Conservation (phyloP, 768 basidiomycete species). For the Pisolithus marmoratus region DNA sequence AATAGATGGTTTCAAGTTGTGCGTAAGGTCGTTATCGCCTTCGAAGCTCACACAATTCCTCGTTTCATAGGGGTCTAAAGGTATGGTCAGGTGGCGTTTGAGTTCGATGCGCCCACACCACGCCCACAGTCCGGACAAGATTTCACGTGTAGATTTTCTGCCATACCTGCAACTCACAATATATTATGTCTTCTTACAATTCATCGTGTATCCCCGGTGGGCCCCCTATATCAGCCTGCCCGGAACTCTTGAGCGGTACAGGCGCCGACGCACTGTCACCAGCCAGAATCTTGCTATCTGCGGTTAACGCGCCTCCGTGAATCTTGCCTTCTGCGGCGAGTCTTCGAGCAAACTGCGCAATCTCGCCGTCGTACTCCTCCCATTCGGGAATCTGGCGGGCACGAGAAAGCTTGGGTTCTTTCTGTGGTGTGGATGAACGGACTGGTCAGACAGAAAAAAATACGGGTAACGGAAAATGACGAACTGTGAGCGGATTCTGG, state of each 20-base stretch:
- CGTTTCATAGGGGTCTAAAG: too few relatives aligned
- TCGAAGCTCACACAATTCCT: too few relatives aligned
- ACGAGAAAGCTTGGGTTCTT: slow-evolving; percentile 92
- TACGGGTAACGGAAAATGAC: slow-evolving; percentile 16
- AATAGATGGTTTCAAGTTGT: too few relatives aligned
- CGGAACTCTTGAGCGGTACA: neutral
- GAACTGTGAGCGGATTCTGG: slow-evolving; percentile 90
- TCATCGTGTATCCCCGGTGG: neutral
- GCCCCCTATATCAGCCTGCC: neutral
- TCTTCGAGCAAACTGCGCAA: slow-evolving; percentile 72
- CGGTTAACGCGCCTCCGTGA: slow-evolving; percentile 58
- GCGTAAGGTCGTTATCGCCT: too few relatives aligned
- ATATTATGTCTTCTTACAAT: neutral
- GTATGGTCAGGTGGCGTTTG: too few relatives aligned
- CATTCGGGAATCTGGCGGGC: slow-evolving; percentile 97
- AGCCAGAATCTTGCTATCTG: slow-evolving; percentile 66
- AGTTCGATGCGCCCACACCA: too few relatives aligned
- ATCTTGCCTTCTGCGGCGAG: slow-evolving; percentile 69
- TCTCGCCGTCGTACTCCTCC: slow-evolving; percentile 91
- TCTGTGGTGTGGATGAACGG: slow-evolving; percentile 41
- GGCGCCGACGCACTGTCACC: slow-evolving; percentile 30
- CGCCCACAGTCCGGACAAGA: too few relatives aligned
- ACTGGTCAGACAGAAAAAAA: neutral
- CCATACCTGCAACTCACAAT: too few relatives aligned
- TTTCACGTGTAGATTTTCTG: too few relatives aligned